Evolutionary conservation across 345 rosid species (phyloP), one percentile per base, ranked within the genome.

Genomic region (Populus simonii): DNA sequence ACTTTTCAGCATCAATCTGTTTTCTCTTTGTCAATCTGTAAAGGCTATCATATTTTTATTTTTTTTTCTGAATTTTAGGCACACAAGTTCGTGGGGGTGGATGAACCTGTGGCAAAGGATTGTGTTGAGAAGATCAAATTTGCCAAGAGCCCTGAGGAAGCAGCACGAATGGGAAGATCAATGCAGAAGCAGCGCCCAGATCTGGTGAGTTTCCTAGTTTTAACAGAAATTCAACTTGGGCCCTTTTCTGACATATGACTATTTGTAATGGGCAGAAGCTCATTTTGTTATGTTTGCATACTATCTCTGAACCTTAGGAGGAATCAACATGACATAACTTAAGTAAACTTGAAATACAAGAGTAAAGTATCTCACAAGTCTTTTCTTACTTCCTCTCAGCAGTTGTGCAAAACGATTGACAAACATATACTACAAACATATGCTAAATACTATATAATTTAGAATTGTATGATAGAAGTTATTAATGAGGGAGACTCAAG

Each of bases 101-200:
- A 86, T 77, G 86, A 90, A 80, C 87, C 88, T 17, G 61, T 57
- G 66, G 90, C 95, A 72, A 87, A 29, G 76, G 89, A 89, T 74
- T 89, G 87, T 77, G 76, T 89, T 81, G 93, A 85, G 79, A 88
- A 83, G 77, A 90, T 93, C 76, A 88, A 87, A 83, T 81, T 84
- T 18, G 90, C 92, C 10, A 92, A 73, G 78, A 87, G 99, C 87
- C 98, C 97, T 10, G 99, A 95, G 81, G 98, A 93, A 87, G 98
- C 98, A 75, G 97, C 99, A 45, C 74, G 88, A 63, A 82, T 91
- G 66, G 98, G 99, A 71, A 89, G 99, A 85, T 79, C 85, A 78
- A 79, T 83, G 76, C 98, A 87, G 83, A 87, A 89, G 83, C 89
- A 78, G 70, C 80, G 70, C 73, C 93, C 94, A 62, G 71, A 89